Conservation (phyloP, 805 yeast genomes). For the Starmerella scarabaei region DNA sequence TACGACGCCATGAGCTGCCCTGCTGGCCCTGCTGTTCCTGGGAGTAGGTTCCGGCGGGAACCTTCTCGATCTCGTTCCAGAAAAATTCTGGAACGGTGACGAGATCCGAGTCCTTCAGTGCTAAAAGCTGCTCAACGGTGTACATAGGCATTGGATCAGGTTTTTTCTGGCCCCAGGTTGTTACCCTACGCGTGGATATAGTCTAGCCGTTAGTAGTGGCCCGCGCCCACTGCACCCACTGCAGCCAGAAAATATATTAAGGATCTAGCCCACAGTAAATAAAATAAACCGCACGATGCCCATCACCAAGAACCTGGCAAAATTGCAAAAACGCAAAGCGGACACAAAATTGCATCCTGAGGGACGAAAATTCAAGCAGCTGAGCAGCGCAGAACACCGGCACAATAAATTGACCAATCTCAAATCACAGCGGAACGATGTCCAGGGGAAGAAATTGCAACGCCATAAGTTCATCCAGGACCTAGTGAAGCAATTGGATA, state of each 20-base stretch:
- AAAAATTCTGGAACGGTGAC: constrained; percentile 24
- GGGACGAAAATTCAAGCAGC: constrained; percentile 76
- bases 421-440: constrained; percentile 43
- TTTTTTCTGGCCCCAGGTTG: too few relatives aligned
- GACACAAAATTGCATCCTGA: constrained; percentile 58
- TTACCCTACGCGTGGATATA: too few relatives aligned
- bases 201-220: too few relatives aligned
- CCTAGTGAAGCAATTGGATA: constrained; percentile 1
- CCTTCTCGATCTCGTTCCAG: constrained; percentile 21
- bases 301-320: constrained; percentile 49
- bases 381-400: constrained; percentile 76
- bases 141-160: constrained; percentile 27
- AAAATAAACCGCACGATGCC: too few relatives aligned
- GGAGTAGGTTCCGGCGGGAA: constrained; percentile 4
- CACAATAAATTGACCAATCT: constrained; percentile 54
- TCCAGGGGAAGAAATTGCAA: constrained; percentile 27
- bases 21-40: constrained; percentile 3
- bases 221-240: too few relatives aligned
- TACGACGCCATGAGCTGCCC: constrained; percentile 12
- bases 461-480: constrained; percentile 15
- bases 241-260: too few relatives aligned
- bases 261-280: too few relatives aligned
- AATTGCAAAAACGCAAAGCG: constrained; percentile 46
- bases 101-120: constrained; percentile 21
- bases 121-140: constrained; percentile 21